Conservation (phyloP, 2,329 filamentous ascomycete genomes). For the Lachnum nothofagi region DNA sequence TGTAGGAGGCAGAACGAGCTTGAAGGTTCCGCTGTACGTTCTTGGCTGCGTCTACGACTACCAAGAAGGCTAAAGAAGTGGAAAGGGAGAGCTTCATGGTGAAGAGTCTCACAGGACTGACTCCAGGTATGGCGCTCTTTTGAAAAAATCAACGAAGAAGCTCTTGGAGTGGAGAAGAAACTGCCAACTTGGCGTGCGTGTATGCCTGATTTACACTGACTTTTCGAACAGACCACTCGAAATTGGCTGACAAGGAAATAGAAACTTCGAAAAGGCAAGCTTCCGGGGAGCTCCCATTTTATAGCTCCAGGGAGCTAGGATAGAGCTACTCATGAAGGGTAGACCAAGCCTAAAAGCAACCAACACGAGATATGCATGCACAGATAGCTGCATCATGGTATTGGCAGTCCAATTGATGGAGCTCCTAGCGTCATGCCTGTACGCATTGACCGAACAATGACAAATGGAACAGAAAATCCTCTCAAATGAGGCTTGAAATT, state of each 20-base stretch:
- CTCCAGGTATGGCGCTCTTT: too few species aligned
- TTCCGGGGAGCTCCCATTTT: not conserved
- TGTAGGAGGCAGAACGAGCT: conserved; percentile 18
- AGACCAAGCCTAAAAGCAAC: too few species aligned
- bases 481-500: not conserved
- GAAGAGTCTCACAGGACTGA: too few species aligned
- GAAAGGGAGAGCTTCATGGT: conserved; percentile 12
- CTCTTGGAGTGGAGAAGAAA: too few species aligned
- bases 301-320: not conserved
- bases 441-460: conserved; percentile 3
- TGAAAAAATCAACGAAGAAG: too few species aligned
- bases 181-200: too few species aligned
- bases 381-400: not conserved
- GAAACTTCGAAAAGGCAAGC: not conserved
- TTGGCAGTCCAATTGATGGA: not conserved
- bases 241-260: not conserved
- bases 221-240: conserved; percentile 1
- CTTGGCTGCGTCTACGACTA: conserved; percentile 6
- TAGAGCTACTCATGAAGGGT: not conserved
- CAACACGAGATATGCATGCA: not conserved
- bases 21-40: conserved; percentile 20
- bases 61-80: conserved; percentile 9
- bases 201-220: too few species aligned
- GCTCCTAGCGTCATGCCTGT: not conserved
- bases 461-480: conserved; percentile 1